phyloP scores from a whole-genome alignment of 73 alveolate species.

The Paramecium octaurelia region DNA sequence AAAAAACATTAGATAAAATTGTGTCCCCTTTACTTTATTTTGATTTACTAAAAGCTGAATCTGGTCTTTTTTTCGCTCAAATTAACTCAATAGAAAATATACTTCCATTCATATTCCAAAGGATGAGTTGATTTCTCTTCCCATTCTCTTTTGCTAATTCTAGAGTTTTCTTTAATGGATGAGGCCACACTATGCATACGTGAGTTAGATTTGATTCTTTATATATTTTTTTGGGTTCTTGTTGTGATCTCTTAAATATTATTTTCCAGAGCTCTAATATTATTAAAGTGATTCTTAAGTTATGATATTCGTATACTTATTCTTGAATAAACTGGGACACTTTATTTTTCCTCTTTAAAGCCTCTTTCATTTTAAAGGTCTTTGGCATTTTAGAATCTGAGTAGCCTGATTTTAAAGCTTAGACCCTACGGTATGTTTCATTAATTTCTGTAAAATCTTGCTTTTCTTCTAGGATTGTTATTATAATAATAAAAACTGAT shows the following conservation, averaged over 20 bases:
- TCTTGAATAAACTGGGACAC: not conserved
- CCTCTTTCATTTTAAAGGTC: not conserved
- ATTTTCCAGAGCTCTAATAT: not conserved
- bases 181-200: constrained; percentile 23
- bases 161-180: constrained; percentile 26
- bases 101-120: constrained; percentile 47
- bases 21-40: not conserved
- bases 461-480: not conserved
- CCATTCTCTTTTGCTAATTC: not conserved
- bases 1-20: not conserved
- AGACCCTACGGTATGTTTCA: constrained; percentile 8
- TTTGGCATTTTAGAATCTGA: not conserved
- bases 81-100: not conserved
- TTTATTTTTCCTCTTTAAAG: not conserved
- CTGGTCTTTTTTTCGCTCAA: constrained; percentile 9
- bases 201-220: not conserved
- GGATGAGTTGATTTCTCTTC: constrained; percentile 41
- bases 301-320: not conserved
- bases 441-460: not conserved
- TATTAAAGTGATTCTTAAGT: not conserved
- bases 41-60: constrained; percentile 15
- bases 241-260: not conserved
- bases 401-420: not conserved
- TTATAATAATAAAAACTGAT: not conserved
- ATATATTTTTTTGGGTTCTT: not conserved